phyloP scores from a whole-genome alignment of 2,329 filamentous ascomycete genomes.

The Ceratocystis eucalypticola region DNA sequence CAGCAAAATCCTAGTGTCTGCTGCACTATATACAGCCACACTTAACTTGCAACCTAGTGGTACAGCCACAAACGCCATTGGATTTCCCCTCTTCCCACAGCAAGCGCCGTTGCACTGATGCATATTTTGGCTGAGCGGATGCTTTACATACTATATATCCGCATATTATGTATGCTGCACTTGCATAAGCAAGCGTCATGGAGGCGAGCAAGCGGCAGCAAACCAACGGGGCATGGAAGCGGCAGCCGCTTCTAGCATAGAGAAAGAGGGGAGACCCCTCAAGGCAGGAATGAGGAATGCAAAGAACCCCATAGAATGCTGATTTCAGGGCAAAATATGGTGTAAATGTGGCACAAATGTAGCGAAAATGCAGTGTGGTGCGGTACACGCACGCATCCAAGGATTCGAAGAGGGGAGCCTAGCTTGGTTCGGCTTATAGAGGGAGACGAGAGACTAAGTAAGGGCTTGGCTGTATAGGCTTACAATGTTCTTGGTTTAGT shows the following conservation, averaged over 20 bases:
- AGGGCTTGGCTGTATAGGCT: not conserved
- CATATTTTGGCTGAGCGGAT: too few relatives aligned
- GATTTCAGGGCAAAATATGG: not conserved
- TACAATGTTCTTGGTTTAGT: not conserved
- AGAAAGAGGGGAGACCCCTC: not conserved
- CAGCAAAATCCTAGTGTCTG: not conserved
- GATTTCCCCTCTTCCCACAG: too few relatives aligned
- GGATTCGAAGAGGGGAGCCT: not conserved
- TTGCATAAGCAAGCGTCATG: not conserved
- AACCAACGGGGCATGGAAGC: not conserved
- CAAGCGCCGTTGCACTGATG: too few relatives aligned
- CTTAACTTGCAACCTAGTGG: not conserved
- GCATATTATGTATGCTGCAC: not conserved
- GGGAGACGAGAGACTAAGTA: not conserved
- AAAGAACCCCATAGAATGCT: not conserved
- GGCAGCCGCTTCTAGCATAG: not conserved
- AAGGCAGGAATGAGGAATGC: not conserved
- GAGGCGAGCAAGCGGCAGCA: not conserved
- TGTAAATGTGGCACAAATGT: not conserved
- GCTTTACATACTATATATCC: not conserved
- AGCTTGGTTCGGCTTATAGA: slow-evolving; percentile 2
- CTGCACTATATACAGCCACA: not conserved
- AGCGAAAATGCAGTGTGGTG: too few relatives aligned
- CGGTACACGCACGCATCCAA: not conserved
- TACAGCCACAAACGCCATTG: not conserved